Evolutionary conservation across 768 basidiomycete species (phyloP), one percentile per base, ranked within the genome.

Genomic region (Auricularia sp.): DNA sequence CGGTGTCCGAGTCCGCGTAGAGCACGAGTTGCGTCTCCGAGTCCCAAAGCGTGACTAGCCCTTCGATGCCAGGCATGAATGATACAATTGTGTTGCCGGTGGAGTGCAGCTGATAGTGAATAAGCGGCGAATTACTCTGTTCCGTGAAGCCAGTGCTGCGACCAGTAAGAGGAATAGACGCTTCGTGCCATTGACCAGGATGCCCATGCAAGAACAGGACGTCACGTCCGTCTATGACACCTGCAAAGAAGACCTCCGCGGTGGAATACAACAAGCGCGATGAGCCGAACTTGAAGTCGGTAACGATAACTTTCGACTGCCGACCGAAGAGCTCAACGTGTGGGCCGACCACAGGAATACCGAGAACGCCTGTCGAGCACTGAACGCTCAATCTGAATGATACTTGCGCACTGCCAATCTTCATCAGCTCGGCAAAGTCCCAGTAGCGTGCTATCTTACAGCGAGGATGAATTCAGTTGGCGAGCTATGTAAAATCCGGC

Each of bases 401-500:
- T 3, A 78, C 81, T 4, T 73, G 78, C 1, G 76, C 78, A 0
- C 85, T 85, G 61, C 8, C 29, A 16, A 29, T 18, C 56, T 29
- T 21, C 11, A 29, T 59, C 18, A 59, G 34, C 18, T 10, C 56
- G 6, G 56, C 34, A 24, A 6, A 14, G 56, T 29, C 29, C 6
- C 24, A 58, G 44, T 3, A 54, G 63, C 7, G 7, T 18, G 24
- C 14, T 16, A 14, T 54, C 67, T 24, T 44, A 70, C 68, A 56
- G 18, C 2, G 63, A 67, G 0, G 83, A 85, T 1, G 89, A 88
- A 72, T 87, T 77, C 1, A 71, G 76, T 68, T 93, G 90, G 13
- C 92, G 81, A 10, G 80, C 81, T 62, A 92, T 81, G 68, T 85
- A 90, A 75, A 92, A 93, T 2, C 81, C 79, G 0, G 88, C 76